These are phyloP conservation scores for Arabidopsis suecica DNA, from an alignment of 345 rosid species.

Conservation along the genomic window DNA sequence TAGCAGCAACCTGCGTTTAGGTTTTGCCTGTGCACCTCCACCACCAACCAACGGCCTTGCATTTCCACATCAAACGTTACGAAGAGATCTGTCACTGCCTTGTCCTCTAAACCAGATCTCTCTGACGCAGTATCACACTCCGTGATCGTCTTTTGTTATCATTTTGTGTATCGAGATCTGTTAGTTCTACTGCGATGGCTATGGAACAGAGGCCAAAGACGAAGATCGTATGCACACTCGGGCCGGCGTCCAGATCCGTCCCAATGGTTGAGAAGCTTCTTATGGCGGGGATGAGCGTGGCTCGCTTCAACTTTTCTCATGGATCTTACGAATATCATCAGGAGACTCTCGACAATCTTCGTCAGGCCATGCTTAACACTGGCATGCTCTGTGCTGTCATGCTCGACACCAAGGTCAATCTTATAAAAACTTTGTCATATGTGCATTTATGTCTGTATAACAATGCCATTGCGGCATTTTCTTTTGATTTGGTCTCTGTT, in stretches of 20 bases:
- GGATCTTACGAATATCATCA: slow-evolving; percentile 65
- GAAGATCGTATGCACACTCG: slow-evolving; percentile 72
- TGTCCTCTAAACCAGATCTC: background rate
- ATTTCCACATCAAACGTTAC: slow-evolving; percentile 7
- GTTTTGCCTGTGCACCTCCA: background rate
- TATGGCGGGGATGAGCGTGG: slow-evolving; percentile 60
- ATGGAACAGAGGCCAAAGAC: slow-evolving; percentile 49
- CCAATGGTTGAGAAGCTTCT: slow-evolving; percentile 60
- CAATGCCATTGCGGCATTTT: too few relatives aligned
- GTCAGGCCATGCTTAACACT: slow-evolving; percentile 45
- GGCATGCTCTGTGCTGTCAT: slow-evolving; percentile 52
- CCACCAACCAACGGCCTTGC: background rate
- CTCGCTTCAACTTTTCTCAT: slow-evolving; percentile 67
- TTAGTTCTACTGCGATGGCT: background rate
- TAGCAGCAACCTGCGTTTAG: slow-evolving; percentile 1
- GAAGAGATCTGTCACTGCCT: background rate
- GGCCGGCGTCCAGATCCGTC: slow-evolving; percentile 62
- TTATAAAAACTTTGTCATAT: background rate
- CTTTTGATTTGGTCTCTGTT: background rate
- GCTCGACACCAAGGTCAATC: slow-evolving; percentile 53
- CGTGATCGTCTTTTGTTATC: background rate
- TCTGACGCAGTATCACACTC: background rate
- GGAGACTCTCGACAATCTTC: slow-evolving; percentile 63
- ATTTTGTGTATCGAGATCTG: background rate
- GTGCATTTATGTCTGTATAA: background rate